Conservation (phyloP, 1,139 yeast genomes). For the Diutina ranongensis region DNA sequence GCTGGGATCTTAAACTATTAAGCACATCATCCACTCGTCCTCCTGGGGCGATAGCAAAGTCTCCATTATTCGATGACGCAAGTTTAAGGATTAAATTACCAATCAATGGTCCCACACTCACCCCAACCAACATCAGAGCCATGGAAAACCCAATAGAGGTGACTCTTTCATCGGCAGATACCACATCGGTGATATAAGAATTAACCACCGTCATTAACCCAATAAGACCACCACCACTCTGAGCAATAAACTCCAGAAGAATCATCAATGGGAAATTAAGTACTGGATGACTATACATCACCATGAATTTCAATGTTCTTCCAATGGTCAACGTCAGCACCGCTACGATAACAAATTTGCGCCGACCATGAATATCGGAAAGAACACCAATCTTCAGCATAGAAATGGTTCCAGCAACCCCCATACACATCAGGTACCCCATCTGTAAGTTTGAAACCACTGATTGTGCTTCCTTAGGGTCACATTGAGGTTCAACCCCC, state of each 20-base stretch:
- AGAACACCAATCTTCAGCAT: constrained; percentile 44
- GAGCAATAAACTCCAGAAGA: constrained; percentile 27
- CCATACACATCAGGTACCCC: constrained; percentile 18
- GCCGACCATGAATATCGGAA: constrained; percentile 57
- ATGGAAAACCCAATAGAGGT: constrained; percentile 43
- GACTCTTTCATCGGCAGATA: constrained; percentile 41
- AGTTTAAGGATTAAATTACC: constrained; percentile 28
- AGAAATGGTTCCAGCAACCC: constrained; percentile 24
- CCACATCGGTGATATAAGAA: constrained; percentile 57
- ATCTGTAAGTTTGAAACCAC: constrained; percentile 26
- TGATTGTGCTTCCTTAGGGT: constrained; percentile 22
- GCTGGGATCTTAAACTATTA: not conserved
- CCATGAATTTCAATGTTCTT: constrained; percentile 12
- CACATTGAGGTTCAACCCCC: constrained; percentile 13
- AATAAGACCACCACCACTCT: constrained; percentile 44
- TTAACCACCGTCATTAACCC: constrained; percentile 41
- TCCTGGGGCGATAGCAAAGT: not conserved
- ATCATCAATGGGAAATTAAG: constrained; percentile 23
- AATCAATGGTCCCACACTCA: constrained; percentile 52
- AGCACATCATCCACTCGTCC: not conserved
- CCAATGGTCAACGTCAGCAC: constrained; percentile 13
- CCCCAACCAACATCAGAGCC: constrained; percentile 49
- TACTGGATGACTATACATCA: constrained; percentile 20
- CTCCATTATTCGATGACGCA: not conserved
- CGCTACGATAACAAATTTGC: constrained; percentile 25